These are phyloP conservation scores for Aspergillus sp. DNA, from an alignment of 2,329 filamentous ascomycete species.

Conservation along the genomic window DNA sequence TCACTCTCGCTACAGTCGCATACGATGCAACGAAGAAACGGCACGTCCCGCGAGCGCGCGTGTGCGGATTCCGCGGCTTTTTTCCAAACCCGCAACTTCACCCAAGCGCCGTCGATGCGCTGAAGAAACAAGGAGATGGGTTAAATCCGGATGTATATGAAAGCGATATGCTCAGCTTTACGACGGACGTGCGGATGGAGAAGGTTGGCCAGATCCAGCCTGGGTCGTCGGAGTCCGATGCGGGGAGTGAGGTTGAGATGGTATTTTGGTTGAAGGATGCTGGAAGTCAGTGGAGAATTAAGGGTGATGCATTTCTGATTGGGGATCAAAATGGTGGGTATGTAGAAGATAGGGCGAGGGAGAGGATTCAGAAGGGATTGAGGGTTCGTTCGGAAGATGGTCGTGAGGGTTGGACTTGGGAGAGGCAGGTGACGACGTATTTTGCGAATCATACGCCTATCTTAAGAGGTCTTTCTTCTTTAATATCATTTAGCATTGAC, in stretches of 20 bases:
- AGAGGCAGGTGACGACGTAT: slow-evolving; percentile 70
- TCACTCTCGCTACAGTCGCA: slow-evolving; percentile 22
- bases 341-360: slow-evolving; percentile 44
- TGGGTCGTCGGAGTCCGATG: slow-evolving; percentile 37
- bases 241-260: slow-evolving; percentile 67
- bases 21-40: slow-evolving; percentile 9
- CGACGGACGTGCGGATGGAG: slow-evolving; percentile 80
- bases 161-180: slow-evolving; percentile 74
- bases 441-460: slow-evolving; percentile 82
- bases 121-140: slow-evolving; percentile 33
- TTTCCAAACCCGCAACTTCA: slow-evolving; percentile 61
- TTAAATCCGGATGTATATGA: slow-evolving; percentile 63
- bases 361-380: slow-evolving; percentile 54
- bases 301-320: slow-evolving; percentile 68
- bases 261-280: slow-evolving; percentile 70
- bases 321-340: slow-evolving; percentile 58
- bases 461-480: slow-evolving; percentile 57
- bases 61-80: slow-evolving; percentile 79
- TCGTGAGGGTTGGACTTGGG: slow-evolving; percentile 62
- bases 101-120: slow-evolving; percentile 66
- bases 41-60: slow-evolving; percentile 37
- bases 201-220: slow-evolving; percentile 64
- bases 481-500: not conserved
- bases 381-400: slow-evolving; percentile 34
- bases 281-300: slow-evolving; percentile 76